These are phyloP conservation scores for Canavalia ensiformis DNA, from an alignment of 306 rosid genomes.

Conservation along the genomic window DNA sequence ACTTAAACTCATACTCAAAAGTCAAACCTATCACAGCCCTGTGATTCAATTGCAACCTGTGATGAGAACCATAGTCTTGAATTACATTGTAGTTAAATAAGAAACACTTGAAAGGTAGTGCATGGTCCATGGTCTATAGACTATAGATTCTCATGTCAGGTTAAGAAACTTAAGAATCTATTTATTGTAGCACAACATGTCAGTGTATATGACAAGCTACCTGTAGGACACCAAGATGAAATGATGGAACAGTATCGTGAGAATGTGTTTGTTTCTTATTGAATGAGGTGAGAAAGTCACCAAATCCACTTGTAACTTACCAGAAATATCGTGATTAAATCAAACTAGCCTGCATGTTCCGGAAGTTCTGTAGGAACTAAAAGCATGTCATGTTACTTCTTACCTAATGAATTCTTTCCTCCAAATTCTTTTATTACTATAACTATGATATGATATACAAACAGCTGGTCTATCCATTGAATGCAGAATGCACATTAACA, in stretches of 20 bases:
- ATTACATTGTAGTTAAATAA: background rate
- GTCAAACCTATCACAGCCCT: background rate
- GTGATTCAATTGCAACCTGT: conserved; percentile 2
- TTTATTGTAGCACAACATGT: background rate
- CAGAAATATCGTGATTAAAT: conserved; percentile 7
- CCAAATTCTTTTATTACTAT: background rate
- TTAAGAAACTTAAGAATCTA: background rate
- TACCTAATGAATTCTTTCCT: background rate
- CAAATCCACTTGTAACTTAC: background rate
- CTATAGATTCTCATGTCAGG: background rate
- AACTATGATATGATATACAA: conserved; percentile 14
- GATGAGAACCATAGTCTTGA: background rate
- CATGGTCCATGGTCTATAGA: background rate
- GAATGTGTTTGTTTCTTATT: background rate
- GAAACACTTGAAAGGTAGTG: background rate
- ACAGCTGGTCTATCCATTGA: conserved; percentile 7
- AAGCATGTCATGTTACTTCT: conserved; percentile 5
- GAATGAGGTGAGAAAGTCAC: conserved; percentile 8
- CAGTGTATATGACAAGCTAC: background rate
- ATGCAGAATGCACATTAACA: background rate
- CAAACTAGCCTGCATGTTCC: background rate
- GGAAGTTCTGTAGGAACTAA: background rate
- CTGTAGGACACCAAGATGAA: background rate
- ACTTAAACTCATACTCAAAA: background rate
- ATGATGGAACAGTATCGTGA: background rate